phyloP scores from a whole-genome alignment of 148 eudicot genomes.

The Rhododendron kiyosumense region DNA sequence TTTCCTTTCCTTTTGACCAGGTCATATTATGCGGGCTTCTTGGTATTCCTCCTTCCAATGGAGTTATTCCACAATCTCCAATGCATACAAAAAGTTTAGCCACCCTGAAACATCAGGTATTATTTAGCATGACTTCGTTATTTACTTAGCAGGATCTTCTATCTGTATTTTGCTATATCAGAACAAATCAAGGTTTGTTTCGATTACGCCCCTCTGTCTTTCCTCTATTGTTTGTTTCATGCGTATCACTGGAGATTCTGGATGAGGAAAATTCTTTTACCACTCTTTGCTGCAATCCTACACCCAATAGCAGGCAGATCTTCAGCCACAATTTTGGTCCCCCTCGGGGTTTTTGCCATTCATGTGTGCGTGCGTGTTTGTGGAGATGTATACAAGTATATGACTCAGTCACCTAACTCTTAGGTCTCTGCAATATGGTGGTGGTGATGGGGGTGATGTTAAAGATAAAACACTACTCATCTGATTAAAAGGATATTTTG shows the following conservation, averaged over 20 bases:
- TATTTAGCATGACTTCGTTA: background rate
- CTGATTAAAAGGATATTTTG: background rate
- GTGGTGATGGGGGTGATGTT: background rate
- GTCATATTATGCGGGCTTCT: constrained; percentile 82
- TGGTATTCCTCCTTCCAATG: constrained; percentile 97
- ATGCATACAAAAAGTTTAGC: constrained; percentile 99
- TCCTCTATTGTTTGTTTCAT: background rate
- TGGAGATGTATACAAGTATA: background rate
- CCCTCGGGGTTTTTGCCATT: background rate
- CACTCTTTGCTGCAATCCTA: background rate
- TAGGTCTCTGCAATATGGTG: background rate
- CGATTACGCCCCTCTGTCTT: background rate
- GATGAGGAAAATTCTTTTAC: background rate
- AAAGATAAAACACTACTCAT: background rate
- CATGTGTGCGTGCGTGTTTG: background rate
- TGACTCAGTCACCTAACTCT: background rate
- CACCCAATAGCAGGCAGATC: background rate
- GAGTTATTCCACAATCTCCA: constrained; percentile 99
- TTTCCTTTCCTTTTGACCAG: constrained; percentile 26
- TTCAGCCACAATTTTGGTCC: background rate
- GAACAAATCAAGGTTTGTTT: background rate
- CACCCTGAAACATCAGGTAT: constrained; percentile 95
- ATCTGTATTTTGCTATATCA: background rate
- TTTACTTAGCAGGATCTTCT: constrained; percentile 2
- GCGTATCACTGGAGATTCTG: background rate